Percentiles rank a stretch among this genome's conserved stretches.
Conservation (phyloP, 108 stramenopile genomes). For the Tribonema minus region DNA sequence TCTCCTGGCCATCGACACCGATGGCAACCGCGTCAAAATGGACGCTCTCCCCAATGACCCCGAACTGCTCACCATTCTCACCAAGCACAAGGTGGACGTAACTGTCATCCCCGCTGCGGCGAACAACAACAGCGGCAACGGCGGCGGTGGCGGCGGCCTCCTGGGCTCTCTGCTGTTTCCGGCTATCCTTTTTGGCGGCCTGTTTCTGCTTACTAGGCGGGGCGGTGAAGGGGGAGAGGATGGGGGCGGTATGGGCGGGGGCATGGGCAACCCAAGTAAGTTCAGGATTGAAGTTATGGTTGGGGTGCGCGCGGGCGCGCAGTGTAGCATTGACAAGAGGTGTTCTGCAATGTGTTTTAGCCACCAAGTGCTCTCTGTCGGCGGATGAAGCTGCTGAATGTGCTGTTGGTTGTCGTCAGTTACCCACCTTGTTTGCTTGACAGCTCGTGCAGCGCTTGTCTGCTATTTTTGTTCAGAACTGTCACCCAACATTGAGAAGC, state of each 20-base stretch:
- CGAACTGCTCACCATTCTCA: constrained; percentile 78
- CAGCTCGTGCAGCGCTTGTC: no score
- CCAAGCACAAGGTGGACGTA: constrained; percentile 77
- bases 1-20: constrained; percentile 74
- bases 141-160: constrained; percentile 20
- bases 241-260: constrained; percentile 72
- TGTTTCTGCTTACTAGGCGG: constrained; percentile 84
- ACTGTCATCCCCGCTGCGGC: constrained; percentile 36
- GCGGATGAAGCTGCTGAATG: no score
- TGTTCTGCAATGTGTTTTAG: no score
- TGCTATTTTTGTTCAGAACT: no score
- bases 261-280: constrained; percentile 63
- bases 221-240: constrained; percentile 55
- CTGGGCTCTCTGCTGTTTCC: constrained; percentile 46
- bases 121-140: neutral
- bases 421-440: no score
- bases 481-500: no score
- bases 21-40: constrained; percentile 78
- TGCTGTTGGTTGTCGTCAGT: no score
- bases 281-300: no score
- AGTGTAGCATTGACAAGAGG: no score
- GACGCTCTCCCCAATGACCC: constrained; percentile 88
- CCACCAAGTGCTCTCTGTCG: no score
- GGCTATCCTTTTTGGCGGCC: constrained; percentile 54
- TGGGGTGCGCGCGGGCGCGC: no score